A percentile compares a stretch with the other conserved stretches of the same genome.
Evolutionary conservation across 805 yeast species (phyloP).

Genomic region (Limtongozyma cylindracea): DNA sequence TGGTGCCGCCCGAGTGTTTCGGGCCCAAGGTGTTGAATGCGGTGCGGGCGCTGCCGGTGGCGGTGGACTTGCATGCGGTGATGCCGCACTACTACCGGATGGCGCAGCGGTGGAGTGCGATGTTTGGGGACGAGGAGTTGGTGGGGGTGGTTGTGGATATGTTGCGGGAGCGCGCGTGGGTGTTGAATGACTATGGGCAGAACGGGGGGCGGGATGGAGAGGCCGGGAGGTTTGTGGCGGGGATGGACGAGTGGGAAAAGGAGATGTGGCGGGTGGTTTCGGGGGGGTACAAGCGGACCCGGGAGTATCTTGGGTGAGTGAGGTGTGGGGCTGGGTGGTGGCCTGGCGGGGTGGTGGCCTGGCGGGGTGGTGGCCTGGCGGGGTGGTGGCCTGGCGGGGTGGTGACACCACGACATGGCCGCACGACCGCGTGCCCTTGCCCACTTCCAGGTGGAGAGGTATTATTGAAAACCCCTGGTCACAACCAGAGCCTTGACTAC

Average conservation of each 20-base stretch:
- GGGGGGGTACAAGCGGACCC: too few relatives aligned
- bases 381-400: too few relatives aligned
- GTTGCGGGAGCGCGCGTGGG: conserved; percentile 38
- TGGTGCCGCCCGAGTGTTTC: conserved; percentile 50
- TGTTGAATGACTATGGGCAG: conserved; percentile 45
- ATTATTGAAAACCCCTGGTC: too few relatives aligned
- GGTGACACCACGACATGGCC: too few relatives aligned
- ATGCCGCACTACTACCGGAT: conserved; percentile 43
- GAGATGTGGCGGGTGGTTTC: too few relatives aligned
- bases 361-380: too few relatives aligned
- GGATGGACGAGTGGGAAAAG: conserved; percentile 60
- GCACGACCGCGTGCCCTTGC: too few relatives aligned
- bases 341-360: too few relatives aligned
- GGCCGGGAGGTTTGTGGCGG: conserved; percentile 22
- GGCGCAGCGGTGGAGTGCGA: conserved; percentile 51
- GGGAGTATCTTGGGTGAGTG: too few relatives aligned
- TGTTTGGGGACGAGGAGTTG: conserved; percentile 43
- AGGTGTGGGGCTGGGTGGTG: too few relatives aligned
- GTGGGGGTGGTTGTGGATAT: conserved; percentile 23
- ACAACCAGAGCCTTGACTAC: too few relatives aligned
- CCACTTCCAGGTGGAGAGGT: too few relatives aligned
- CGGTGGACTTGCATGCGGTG: conserved; percentile 42
- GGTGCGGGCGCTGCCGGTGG: conserved; percentile 41
- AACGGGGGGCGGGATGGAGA: conserved; percentile 22
- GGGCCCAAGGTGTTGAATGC: conserved; percentile 49